Evolutionary conservation across 768 basidiomycete genomes (phyloP), one percentile per base, ranked within the genome.

Genomic region (Austroboletus festivus): DNA sequence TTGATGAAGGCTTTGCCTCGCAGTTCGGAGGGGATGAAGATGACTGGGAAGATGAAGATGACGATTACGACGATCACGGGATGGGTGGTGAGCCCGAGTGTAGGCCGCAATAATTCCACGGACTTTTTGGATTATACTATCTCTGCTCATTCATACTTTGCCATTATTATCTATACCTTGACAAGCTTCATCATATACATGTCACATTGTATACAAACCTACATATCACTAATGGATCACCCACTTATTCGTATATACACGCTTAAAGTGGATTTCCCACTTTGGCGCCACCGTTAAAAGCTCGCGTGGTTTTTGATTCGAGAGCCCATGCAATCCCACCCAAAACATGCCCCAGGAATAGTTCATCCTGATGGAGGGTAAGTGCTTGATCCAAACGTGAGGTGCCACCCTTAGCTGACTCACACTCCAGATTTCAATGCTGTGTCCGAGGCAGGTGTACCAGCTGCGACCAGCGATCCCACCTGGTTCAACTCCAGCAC

Each of bases 371-470:
- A 18, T 59, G 46, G 30, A 7, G 41, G 47, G 53, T 67, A 58
- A 56, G 65, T 55, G 64, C 52, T 54, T 21, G 48, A 30, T 45
- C 10, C 19, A 21, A 49, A 28, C 46, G 9, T 20, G 12, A 28
- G 18, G 38, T 3, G 10, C 22, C 45, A 20, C 42, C 33, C 9
- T 8, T n/a, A 20, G 12, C 18, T 18, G 33, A 65, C 76, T 47
- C 44, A 83, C 86, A 70, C 78, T 68, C 87, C 87, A 90, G 26
- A 86, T 89, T 58, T 86, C 82, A 57, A 82, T 84, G 44, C 82
- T 67, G 62, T 94, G 91, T 0, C 90, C 90, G 0, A 93, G 74
- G 53, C 82, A 76, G 1, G 91, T 93, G 63, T 89, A 93, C 71
- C 88, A 93, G 57, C 87, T 89, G 31, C 90, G 77, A 19, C 89